These are phyloP conservation scores for Neolentinus lepideus DNA, from an alignment of 1,284 basidiomycete species.

Conservation along the genomic window DNA sequence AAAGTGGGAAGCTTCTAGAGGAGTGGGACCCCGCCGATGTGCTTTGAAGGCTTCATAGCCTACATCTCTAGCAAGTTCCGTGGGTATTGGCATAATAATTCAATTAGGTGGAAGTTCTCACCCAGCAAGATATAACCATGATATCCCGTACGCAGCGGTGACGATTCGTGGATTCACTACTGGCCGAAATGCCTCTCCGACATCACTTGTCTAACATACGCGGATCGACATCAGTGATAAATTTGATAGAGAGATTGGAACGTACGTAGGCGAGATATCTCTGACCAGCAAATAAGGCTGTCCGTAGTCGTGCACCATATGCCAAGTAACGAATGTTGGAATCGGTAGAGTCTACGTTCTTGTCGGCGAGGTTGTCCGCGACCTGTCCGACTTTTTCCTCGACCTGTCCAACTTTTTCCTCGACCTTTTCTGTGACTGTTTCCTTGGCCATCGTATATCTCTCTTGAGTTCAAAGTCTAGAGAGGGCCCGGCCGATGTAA, in stretches of 20 bases:
- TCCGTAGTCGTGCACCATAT: slow-evolving; percentile 74
- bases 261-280: slow-evolving; percentile 80
- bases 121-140: slow-evolving; percentile 76
- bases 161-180: slow-evolving; percentile 77
- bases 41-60: slow-evolving; percentile 91
- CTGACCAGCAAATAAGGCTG: slow-evolving; percentile 66
- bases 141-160: slow-evolving; percentile 80
- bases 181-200: slow-evolving; percentile 91
- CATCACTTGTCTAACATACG: slow-evolving; percentile 66
- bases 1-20: slow-evolving; percentile 70
- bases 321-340: slow-evolving; percentile 64
- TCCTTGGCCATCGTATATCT: background rate
- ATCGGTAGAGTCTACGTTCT: slow-evolving; percentile 55
- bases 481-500: too few relatives aligned
- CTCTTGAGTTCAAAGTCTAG: too few relatives aligned
- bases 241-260: slow-evolving; percentile 8
- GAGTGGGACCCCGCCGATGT: slow-evolving; percentile 62
- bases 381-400: slow-evolving; percentile 39
- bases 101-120: slow-evolving; percentile 20
- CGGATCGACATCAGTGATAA: slow-evolving; percentile 10
- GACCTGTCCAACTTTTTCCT: slow-evolving; percentile 38
- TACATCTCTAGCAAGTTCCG: slow-evolving; percentile 46
- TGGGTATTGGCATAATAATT: background rate
- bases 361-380: slow-evolving; percentile 59
- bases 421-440: slow-evolving; percentile 27